phyloP scores from a whole-genome alignment of 2,329 filamentous ascomycete genomes.

The Aspergillus pseudoterreus region DNA sequence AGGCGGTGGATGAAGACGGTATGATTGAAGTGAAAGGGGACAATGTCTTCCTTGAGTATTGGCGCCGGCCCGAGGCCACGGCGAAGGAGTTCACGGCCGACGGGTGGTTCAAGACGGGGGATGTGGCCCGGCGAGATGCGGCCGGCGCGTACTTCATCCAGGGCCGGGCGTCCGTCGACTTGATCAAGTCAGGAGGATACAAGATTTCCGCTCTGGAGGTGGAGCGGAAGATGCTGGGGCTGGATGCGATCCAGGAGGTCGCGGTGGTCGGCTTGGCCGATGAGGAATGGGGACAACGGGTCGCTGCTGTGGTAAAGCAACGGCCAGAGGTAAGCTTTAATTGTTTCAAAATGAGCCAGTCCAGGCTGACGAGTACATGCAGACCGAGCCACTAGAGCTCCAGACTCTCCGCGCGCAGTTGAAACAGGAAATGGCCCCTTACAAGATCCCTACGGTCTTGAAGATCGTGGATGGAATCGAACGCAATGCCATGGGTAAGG shows the following conservation, averaged over 20 bases:
- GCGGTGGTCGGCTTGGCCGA: conserved; percentile 53
- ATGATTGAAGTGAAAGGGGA: conserved; percentile 43
- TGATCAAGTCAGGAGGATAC: conserved; percentile 56
- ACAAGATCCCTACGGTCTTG: conserved; percentile 92
- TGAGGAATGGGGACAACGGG: conserved; percentile 53
- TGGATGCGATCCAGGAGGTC: conserved; percentile 49
- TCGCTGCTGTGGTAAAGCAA: conserved; percentile 50
- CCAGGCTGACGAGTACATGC: not conserved
- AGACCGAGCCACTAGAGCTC: conserved; percentile 29
- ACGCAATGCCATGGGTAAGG: conserved; percentile 80
- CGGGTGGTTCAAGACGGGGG: conserved; percentile 50
- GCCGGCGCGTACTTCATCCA: conserved; percentile 50
- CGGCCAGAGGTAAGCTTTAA: conserved; percentile 25
- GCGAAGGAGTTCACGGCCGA: conserved; percentile 44
- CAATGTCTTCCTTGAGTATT: conserved; percentile 43
- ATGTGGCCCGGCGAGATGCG: conserved; percentile 37
- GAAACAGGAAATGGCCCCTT: conserved; percentile 61
- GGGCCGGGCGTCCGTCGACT: conserved; percentile 50
- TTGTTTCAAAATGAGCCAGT: not conserved
- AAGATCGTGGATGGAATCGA: conserved; percentile 64
- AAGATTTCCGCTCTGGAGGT: conserved; percentile 55
- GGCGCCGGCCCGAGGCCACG: conserved; percentile 44
- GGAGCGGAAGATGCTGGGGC: conserved; percentile 49
- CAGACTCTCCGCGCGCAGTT: conserved; percentile 31
- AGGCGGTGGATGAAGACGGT: conserved; percentile 34